phyloP scores from a whole-genome alignment of 1,284 basidiomycete species.

The Marasmius fiardii region DNA sequence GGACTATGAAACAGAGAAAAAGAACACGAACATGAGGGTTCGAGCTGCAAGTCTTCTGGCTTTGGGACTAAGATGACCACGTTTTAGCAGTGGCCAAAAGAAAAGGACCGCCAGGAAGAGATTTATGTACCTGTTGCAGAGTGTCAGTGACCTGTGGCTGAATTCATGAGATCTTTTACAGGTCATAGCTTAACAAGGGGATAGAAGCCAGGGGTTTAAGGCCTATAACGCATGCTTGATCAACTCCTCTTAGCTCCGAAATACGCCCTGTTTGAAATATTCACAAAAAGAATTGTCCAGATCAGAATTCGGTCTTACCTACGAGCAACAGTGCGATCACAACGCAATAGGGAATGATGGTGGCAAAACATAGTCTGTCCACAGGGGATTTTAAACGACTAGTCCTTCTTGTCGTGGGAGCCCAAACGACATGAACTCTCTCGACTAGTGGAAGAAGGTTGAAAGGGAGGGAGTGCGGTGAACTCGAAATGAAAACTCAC shows the following conservation, averaged over 20 bases:
- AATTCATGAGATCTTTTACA: constrained; percentile 19
- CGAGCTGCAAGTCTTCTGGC: no score
- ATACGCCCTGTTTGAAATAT: constrained; percentile 22
- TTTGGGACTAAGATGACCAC: no score
- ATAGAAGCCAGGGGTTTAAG: constrained; percentile 29
- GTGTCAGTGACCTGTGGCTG: background rate
- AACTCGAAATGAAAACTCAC: background rate
- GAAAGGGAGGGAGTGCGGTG: background rate
- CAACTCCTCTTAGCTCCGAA: constrained; percentile 20
- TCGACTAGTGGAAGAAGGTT: background rate
- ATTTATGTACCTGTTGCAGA: background rate
- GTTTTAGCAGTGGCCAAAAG: no score
- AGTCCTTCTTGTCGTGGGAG: background rate
- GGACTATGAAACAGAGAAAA: background rate
- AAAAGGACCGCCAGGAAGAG: background rate
- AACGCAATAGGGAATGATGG: background rate
- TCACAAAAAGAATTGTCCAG: no score
- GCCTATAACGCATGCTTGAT: constrained; percentile 28
- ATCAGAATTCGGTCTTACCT: background rate
- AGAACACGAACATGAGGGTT: background rate
- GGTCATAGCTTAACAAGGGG: constrained; percentile 29
- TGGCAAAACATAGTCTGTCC: background rate
- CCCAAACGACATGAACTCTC: constrained; percentile 6
- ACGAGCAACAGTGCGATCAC: background rate
- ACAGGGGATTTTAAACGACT: background rate